A percentile compares a stretch with the other conserved stretches of the same genome.
Conservation (phyloP, 75 land plant species). For the Picea glauca region DNA sequence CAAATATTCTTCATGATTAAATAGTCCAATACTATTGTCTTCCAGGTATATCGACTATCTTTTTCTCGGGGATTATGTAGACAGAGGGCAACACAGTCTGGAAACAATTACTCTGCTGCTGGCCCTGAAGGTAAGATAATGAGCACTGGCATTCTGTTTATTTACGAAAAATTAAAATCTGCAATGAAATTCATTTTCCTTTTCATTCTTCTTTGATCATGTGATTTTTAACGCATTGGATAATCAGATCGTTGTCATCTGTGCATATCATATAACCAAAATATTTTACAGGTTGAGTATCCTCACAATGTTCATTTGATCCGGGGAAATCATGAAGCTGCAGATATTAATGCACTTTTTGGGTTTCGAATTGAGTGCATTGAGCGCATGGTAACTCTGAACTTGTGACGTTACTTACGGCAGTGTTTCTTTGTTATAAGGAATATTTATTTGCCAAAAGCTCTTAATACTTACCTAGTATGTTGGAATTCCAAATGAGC, state of each 20-base stretch:
- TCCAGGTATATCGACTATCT: slow-evolving; percentile 97
- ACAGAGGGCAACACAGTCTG: slow-evolving; percentile 96
- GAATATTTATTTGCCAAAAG: not conserved
- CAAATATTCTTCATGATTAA: not conserved
- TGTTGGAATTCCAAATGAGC: slow-evolving; percentile 13
- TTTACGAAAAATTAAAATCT: not conserved
- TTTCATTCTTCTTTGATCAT: not conserved
- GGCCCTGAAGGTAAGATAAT: slow-evolving; percentile 74
- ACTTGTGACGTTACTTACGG: not conserved
- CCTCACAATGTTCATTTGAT: slow-evolving; percentile 93
- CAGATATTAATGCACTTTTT: slow-evolving; percentile 98
- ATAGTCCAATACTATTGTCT: slow-evolving; percentile 14
- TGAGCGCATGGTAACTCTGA: slow-evolving; percentile 86
- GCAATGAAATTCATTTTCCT: not conserved
- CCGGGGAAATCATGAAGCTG: slow-evolving; percentile 99
- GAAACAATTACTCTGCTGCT: slow-evolving; percentile 94
- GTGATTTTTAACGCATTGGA: not conserved
- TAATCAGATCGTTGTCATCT: not conserved
- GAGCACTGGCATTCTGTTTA: not conserved
- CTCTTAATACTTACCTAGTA: slow-evolving; percentile 1
- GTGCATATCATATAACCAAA: not conserved
- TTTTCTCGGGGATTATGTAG: slow-evolving; percentile 98
- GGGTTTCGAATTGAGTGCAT: slow-evolving; percentile 99
- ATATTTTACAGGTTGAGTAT: slow-evolving; percentile 76
- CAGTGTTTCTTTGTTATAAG: not conserved